phyloP scores from a whole-genome alignment of 1,139 yeast species.

The Yamadazyma diddensiae region DNA sequence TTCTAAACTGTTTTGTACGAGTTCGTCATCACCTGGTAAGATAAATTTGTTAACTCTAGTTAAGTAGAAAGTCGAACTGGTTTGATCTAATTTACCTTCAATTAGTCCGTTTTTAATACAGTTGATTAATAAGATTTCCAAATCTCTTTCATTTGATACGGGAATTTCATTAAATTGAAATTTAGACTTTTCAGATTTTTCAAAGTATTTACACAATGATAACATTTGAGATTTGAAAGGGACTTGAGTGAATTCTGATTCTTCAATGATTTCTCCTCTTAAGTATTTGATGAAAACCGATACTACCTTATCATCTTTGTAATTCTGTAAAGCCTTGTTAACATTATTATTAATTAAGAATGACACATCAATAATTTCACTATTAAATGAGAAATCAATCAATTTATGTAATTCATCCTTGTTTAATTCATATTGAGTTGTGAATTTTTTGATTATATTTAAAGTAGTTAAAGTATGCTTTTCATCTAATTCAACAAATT shows the following conservation, averaged over 20 bases:
- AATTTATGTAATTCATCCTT: conserved; percentile 32
- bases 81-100: conserved; percentile 49
- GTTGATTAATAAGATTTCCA: conserved; percentile 42
- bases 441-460: conserved; percentile 34
- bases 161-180: conserved; percentile 43
- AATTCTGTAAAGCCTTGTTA: conserved; percentile 27
- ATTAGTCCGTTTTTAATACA: conserved; percentile 44
- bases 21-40: conserved; percentile 36
- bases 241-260: conserved; percentile 24
- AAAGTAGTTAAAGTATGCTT: conserved; percentile 30
- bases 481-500: conserved; percentile 36
- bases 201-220: conserved; percentile 41
- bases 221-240: conserved; percentile 37
- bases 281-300: conserved; percentile 32
- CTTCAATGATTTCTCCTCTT: conserved; percentile 30
- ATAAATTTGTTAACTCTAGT: conserved; percentile 44
- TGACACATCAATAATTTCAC: conserved; percentile 44
- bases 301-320: conserved; percentile 23
- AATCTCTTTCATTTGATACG: conserved; percentile 30
- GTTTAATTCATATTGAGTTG: conserved; percentile 23
- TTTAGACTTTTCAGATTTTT: conserved; percentile 22
- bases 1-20: conserved; percentile 31
- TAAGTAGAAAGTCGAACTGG: conserved; percentile 41
- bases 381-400: conserved; percentile 36
- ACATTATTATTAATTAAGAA: conserved; percentile 44